Percentiles rank a stretch among this genome's conserved stretches.
phyloP scores from a whole-genome alignment of 1,139 yeast genomes.

The Candida gigantensis region DNA sequence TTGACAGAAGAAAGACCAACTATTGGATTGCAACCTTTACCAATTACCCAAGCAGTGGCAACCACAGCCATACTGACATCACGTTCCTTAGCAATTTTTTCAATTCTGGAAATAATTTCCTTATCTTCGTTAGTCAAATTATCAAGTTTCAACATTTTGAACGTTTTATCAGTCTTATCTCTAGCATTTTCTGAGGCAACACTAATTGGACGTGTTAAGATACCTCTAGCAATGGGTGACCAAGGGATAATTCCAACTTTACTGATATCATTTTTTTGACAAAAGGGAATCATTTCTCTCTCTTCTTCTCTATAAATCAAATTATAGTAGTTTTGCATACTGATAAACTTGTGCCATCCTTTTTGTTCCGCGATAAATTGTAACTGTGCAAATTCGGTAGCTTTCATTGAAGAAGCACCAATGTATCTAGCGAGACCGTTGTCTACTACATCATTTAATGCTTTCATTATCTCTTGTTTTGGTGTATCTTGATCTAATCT shows the following conservation, averaged over 20 bases:
- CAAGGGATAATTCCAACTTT: slow-evolving; percentile 54
- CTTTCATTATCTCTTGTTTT: slow-evolving; percentile 52
- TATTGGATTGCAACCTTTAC: slow-evolving; percentile 55
- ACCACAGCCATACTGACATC: slow-evolving; percentile 53
- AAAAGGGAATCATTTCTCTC: slow-evolving; percentile 57
- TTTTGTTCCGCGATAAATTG: slow-evolving; percentile 54
- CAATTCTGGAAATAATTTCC: slow-evolving; percentile 51
- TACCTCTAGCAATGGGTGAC: slow-evolving; percentile 52
- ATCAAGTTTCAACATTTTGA: slow-evolving; percentile 10
- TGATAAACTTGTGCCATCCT: slow-evolving; percentile 56
- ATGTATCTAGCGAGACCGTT: slow-evolving; percentile 52
- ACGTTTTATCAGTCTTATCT: slow-evolving; percentile 11
- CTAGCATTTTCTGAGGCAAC: slow-evolving; percentile 11
- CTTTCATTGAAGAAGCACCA: slow-evolving; percentile 61
- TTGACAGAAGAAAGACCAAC: slow-evolving; percentile 54
- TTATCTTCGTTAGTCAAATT: slow-evolving; percentile 22
- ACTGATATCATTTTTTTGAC: slow-evolving; percentile 26
- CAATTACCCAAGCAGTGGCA: slow-evolving; percentile 55
- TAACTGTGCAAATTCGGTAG: slow-evolving; percentile 48
- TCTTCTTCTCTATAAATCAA: slow-evolving; percentile 61
- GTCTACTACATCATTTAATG: slow-evolving; percentile 53
- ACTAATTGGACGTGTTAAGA: slow-evolving; percentile 41
- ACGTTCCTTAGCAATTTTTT: slow-evolving; percentile 47
- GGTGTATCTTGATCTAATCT: slow-evolving; percentile 47
- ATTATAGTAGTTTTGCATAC: slow-evolving; percentile 61